Evolutionary conservation across 2,329 filamentous ascomycete genomes (phyloP).

Genomic region (Fusarium sp.): DNA sequence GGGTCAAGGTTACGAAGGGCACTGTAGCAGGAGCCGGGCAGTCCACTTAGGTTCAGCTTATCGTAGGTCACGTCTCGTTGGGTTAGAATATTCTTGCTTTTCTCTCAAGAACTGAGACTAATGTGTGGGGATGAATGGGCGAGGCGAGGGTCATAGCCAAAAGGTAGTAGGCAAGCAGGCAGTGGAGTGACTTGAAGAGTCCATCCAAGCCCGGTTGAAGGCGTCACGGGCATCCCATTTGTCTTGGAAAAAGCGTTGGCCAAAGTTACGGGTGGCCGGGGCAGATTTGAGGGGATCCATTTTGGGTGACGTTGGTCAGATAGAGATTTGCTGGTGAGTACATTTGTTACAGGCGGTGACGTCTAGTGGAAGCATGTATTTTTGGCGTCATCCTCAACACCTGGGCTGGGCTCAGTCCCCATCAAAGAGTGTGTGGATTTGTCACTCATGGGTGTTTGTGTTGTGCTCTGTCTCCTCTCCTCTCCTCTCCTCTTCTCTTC

Average conservation of each 20-base stretch:
- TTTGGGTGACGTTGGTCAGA: slow-evolving; percentile 32
- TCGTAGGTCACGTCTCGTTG: not conserved
- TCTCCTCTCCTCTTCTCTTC: not conserved
- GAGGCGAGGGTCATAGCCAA: slow-evolving; percentile 17
- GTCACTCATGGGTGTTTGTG: slow-evolving; percentile 12
- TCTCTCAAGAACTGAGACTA: not conserved
- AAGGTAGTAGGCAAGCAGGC: slow-evolving; percentile 13
- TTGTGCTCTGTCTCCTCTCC: not conserved
- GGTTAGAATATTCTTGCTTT: slow-evolving; percentile 11
- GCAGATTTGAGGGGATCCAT: slow-evolving; percentile 28
- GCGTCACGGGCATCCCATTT: slow-evolving; percentile 35
- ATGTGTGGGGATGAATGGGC: slow-evolving; percentile 17
- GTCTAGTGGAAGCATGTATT: slow-evolving; percentile 13
- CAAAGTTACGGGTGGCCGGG: slow-evolving; percentile 31
- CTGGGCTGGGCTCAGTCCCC: not conserved
- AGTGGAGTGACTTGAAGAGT: slow-evolving; percentile 32
- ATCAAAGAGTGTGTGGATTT: slow-evolving; percentile 27
- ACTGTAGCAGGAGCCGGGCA: slow-evolving; percentile 7
- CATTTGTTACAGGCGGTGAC: slow-evolving; percentile 19
- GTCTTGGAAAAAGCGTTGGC: slow-evolving; percentile 30
- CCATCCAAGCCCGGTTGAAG: slow-evolving; percentile 26
- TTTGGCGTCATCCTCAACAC: slow-evolving; percentile 26
- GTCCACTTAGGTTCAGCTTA: not conserved
- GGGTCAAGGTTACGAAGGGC: slow-evolving; percentile 8
- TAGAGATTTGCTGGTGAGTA: slow-evolving; percentile 14